Conservation (phyloP, 768 basidiomycete genomes). For the Boletus barrowsii region DNA sequence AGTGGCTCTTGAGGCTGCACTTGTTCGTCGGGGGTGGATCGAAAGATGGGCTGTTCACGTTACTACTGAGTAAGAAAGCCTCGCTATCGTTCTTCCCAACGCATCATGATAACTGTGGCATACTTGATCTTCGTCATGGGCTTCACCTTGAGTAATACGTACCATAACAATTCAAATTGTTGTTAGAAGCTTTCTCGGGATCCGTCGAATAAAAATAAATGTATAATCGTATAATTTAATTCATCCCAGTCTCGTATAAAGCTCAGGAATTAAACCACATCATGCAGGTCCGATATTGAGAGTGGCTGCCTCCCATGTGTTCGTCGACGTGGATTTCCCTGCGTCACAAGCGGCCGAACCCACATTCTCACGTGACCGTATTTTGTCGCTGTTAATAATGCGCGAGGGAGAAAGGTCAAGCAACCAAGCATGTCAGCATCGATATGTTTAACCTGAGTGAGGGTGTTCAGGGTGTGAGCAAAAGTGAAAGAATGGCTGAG, state of each 20-base stretch:
- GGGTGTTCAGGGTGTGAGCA: background rate
- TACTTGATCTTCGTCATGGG: background rate
- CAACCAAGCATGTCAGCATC: slow-evolving; percentile 77
- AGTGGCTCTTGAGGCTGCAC: slow-evolving; percentile 50
- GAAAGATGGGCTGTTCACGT: slow-evolving; percentile 43
- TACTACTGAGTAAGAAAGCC: slow-evolving; percentile 8
- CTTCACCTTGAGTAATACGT: background rate
- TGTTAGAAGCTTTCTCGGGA: too few relatives aligned
- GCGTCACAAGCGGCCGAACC: slow-evolving; percentile 65
- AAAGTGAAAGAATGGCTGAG: slow-evolving; percentile 20
- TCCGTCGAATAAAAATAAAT: too few relatives aligned
- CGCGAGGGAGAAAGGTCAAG: slow-evolving; percentile 74
- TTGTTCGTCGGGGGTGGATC: slow-evolving; percentile 43
- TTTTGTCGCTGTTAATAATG: slow-evolving; percentile 76
- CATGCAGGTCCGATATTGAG: slow-evolving; percentile 31
- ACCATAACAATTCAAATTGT: background rate
- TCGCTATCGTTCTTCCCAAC: background rate
- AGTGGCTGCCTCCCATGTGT: slow-evolving; percentile 28
- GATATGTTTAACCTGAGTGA: slow-evolving; percentile 67
- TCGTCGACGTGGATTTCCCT: slow-evolving; percentile 24
- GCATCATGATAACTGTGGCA: background rate
- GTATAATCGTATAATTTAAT: slow-evolving; percentile 9
- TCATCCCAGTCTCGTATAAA: background rate
- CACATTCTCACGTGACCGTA: slow-evolving; percentile 79
- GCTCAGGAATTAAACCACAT: slow-evolving; percentile 17